Conservation (phyloP, 2,329 filamentous ascomycete genomes). For the Hymenoscyphus scutula region DNA sequence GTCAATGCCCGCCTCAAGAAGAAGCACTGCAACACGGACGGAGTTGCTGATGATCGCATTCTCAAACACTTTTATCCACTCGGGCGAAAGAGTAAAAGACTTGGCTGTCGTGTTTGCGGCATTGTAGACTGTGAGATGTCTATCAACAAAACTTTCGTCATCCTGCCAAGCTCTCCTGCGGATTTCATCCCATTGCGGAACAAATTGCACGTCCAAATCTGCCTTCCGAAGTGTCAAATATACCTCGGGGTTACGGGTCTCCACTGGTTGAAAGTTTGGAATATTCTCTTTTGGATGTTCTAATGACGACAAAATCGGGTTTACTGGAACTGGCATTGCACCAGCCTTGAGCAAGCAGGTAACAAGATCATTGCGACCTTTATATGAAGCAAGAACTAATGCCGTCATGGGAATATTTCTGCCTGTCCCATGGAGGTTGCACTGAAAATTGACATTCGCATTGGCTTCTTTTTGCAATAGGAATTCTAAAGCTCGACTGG, state of each 20-base stretch:
- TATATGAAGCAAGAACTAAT: background rate
- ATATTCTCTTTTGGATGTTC: background rate
- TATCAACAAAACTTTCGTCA: background rate
- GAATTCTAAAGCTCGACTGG: background rate
- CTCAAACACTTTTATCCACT: background rate
- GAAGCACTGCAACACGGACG: background rate
- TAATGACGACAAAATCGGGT: background rate
- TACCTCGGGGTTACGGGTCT: background rate
- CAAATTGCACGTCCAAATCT: background rate
- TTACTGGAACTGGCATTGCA: background rate
- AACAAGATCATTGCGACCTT: background rate
- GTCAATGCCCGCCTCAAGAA: background rate
- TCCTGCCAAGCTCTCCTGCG: background rate
- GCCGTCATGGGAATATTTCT: background rate
- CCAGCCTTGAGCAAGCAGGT: background rate
- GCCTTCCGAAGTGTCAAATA: background rate
- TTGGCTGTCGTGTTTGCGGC: background rate
- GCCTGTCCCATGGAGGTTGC: no score
- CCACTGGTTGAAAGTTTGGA: background rate
- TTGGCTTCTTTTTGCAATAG: background rate
- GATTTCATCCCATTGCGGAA: background rate
- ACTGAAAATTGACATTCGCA: background rate
- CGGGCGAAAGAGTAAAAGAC: background rate
- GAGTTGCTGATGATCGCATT: background rate
- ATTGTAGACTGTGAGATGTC: background rate